Conservation (phyloP, 768 basidiomycete species). For the Boletellus ananas region DNA sequence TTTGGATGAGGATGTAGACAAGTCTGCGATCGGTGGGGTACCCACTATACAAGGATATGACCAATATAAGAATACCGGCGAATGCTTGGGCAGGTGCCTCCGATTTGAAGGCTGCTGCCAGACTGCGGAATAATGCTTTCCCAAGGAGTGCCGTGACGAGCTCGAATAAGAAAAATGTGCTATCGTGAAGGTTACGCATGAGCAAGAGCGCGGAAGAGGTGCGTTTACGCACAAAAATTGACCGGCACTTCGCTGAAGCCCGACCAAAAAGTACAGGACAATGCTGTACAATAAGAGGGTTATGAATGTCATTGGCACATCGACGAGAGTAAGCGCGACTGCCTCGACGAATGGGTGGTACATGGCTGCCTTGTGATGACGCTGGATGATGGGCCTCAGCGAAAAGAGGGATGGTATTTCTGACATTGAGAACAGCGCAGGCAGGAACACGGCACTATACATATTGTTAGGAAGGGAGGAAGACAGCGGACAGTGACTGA, state of each 20-base stretch:
- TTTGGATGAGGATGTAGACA: not conserved
- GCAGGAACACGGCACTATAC: conserved; percentile 52
- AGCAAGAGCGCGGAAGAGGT: conserved; percentile 7
- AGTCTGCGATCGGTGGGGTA: not conserved
- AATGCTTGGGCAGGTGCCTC: conserved; percentile 62
- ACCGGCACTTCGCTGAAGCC: conserved; percentile 47
- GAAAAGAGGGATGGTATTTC: conserved; percentile 49
- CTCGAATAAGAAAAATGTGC: conserved; percentile 58
- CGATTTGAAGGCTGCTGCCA: conserved; percentile 57
- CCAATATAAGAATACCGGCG: conserved; percentile 49
- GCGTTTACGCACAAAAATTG: conserved; percentile 61
- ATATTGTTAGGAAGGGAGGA: not conserved
- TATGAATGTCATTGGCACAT: conserved; percentile 40
- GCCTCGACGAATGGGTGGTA: conserved; percentile 49
- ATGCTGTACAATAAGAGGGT: conserved; percentile 35
- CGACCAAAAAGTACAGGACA: conserved; percentile 58
- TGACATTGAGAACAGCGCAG: conserved; percentile 56
- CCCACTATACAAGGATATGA: conserved; percentile 47
- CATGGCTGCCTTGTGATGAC: conserved; percentile 45
- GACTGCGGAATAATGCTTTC: conserved; percentile 70
- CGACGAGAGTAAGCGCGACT: conserved; percentile 45
- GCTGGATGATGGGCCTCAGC: conserved; percentile 42
- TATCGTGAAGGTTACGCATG: conserved; percentile 17
- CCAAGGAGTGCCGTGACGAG: conserved; percentile 58
- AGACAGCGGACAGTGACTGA: conserved; percentile 27